A percentile compares a stretch with the other conserved stretches of the same genome.
phyloP scores from a whole-genome alignment of 129 eudicot species.

The Pseudognaphalium luteoalbum region DNA sequence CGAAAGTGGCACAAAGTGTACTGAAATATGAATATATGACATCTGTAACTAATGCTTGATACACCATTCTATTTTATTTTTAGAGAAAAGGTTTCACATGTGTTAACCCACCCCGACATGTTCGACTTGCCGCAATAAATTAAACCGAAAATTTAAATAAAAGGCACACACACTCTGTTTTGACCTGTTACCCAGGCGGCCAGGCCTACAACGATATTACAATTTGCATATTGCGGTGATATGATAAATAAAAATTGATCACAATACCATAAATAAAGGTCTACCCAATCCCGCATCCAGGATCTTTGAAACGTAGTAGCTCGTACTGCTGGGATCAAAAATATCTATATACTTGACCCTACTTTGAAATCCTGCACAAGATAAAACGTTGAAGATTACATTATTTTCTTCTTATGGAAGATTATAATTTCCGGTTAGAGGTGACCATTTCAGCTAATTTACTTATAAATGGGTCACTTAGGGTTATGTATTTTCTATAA shows the following conservation, averaged over 20 bases:
- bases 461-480: neutral
- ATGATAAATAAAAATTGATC: neutral
- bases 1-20: too few relatives aligned
- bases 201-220: neutral
- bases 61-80: too few relatives aligned
- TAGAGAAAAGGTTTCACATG: too few relatives aligned
- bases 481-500: too few relatives aligned
- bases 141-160: too few relatives aligned
- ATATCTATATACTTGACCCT: conserved; percentile 75
- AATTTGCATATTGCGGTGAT: neutral
- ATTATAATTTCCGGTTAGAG: neutral
- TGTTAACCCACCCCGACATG: too few relatives aligned
- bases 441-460: neutral
- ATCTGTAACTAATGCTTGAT: too few relatives aligned
- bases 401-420: neutral
- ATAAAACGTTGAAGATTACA: neutral
- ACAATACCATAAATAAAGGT: conserved; percentile 81
- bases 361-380: conserved; percentile 74
- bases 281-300: conserved; percentile 75
- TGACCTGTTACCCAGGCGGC: too few relatives aligned
- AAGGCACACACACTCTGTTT: too few relatives aligned
- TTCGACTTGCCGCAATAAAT: too few relatives aligned
- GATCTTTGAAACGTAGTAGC: conserved; percentile 80
- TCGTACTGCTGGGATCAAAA: conserved; percentile 59
- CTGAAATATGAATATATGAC: too few relatives aligned